Base-by-base conservation (phyloP, 2,329 filamentous ascomycete genomes). In the Polychaeton citri region DNA sequence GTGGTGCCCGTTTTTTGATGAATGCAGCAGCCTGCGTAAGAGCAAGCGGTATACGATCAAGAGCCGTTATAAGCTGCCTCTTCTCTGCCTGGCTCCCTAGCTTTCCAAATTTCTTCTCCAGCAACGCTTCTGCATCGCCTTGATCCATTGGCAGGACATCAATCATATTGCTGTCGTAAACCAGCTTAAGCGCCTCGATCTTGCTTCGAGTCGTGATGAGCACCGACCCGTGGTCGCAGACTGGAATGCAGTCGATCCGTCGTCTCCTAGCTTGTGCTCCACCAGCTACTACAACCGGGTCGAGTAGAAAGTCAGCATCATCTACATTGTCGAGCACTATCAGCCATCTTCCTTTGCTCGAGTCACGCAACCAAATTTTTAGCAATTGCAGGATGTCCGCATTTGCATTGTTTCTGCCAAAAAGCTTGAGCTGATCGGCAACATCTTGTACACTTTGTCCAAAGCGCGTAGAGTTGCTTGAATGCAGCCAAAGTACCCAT, bases 21-120 rank as follows among this genome's bases (percentile, higher is more conserved):
- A 56, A 60, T 4, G 53, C 47, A 18, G 52, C 50, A 3, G 57
- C 57, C 34, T 59, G 53, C 2, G 41, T 38, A 10, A 60, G 52
- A 1, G 54, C 55, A 18, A 59, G 51, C 18, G 55, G 57, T 35
- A 58, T 53, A 34, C 36, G 44, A 0, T 57, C 55, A 1, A 61
- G 52, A 10, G 44, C 45, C 3, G 35, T 16, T 10, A 35, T 38
- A 1, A 52, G 43, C 20, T 42, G 12, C 16, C 5, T 4, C 3
- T 30, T n/a, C n/a, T 24, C 21, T 5, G 34, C 32, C 7, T 33
- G 35, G 8, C 35, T 26, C n/a, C n/a, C n/a, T n/a, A n/a, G n/a
- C 15, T 28, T 6, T 2, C 36, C 39, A 1, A 53, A 36, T 38
- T 50, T 53, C 12, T 43, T 51, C 17, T 34, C 21, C 6, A 52